Evolutionary conservation across 2,329 filamentous ascomycete genomes (phyloP), one percentile per base, ranked within the genome.

Genomic region (Leptographium wingfieldii): DNA sequence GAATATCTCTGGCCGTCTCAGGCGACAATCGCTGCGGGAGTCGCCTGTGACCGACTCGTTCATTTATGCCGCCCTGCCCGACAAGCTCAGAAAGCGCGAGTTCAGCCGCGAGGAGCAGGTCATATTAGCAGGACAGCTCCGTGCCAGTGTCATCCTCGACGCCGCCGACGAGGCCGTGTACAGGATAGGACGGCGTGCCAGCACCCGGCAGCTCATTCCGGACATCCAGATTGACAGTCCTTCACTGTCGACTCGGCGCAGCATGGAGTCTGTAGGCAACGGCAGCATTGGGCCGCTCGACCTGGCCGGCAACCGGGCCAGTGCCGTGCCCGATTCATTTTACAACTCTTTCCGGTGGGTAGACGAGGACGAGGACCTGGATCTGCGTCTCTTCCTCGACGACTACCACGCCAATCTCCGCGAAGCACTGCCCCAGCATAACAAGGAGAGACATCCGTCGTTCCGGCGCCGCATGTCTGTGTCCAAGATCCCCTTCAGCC

Each of bases 391-490:
- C 46, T 79, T 78, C 46, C 72, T 90, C 38, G 85, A 90, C 68
- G 84, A 89, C 68, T 88, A 89, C 67, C 85, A 88, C 67, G 75
- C 80, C 54, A 85, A 85, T 65, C 73, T 84, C 40, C 77, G 82
- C 46, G 77, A 80, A 38, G 73, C 54, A 5, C 68, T 77, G 6
- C 73, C 79, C 6, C 66, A 70, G 64, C 70, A 74, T 56, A 72
- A 69, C 63, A 78, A 78, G 63, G 73, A 72, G 62, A 72, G 76
- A 58, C 77, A 78, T 31, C 80, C 83, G 14, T 85, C 84, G 3
- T 88, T 88, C 68, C 82, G 86, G 61, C 83, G 88, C 57, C 85
- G 84, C 61, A 71, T 92, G 63, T 92, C 89, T 12, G 80, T 92
- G 61, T 83, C 82, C 60, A 86, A 85, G 66, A 76, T 84, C 35